phyloP scores from a whole-genome alignment of 305 asterid genomes.

The Solanum aculeatissimum region DNA sequence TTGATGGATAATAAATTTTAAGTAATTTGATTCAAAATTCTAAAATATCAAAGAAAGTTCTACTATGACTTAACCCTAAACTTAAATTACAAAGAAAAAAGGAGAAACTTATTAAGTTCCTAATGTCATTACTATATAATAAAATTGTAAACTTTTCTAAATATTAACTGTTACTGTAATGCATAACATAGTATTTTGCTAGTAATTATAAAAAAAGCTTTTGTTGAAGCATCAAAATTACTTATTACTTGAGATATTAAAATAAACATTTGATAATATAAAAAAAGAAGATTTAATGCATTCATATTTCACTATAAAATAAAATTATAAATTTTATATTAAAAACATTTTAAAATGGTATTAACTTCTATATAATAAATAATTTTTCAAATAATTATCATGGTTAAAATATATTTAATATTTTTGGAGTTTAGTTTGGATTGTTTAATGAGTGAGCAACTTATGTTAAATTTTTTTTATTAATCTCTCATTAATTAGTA shows the following conservation, averaged over 20 bases:
- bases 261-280: too few species aligned
- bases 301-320: not conserved
- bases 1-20: not conserved
- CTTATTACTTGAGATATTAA: not conserved
- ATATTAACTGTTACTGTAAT: not conserved
- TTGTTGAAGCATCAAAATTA: not conserved
- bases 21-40: not conserved
- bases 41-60: not conserved
- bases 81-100: not conserved
- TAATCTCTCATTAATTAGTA: not conserved
- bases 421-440: not conserved
- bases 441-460: not conserved
- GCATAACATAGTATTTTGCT: not conserved
- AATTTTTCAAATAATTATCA: not conserved
- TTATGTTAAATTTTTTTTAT: not conserved
- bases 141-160: not conserved
- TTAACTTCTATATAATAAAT: not conserved
- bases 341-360: not conserved
- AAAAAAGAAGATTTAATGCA: not conserved
- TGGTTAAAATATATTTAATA: not conserved
- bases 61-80: not conserved
- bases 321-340: not conserved
- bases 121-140: not conserved
- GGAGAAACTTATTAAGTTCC: not conserved
- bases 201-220: not conserved